Evolutionary conservation across 1,284 basidiomycete genomes (phyloP), one percentile per base, ranked within the genome.

Genomic region (Cystobasidium slooffiae): DNA sequence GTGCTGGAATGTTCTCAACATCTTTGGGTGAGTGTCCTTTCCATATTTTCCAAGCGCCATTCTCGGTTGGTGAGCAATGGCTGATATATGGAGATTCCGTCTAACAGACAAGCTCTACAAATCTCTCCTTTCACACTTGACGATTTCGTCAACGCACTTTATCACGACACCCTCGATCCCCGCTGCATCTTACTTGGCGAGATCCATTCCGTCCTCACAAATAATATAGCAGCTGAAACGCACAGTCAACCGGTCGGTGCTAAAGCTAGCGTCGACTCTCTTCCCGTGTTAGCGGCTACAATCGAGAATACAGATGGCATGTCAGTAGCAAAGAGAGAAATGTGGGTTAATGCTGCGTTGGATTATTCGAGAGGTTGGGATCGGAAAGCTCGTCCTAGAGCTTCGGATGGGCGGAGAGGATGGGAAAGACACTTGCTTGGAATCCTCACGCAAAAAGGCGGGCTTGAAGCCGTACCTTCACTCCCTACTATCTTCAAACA

Each of bases 41-140:
- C 47, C 75, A 46, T 59, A 46, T 59, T 58, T 10, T 24, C 24
- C 31, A 10, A 47, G 31, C 31, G 31, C 1, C 31, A 1, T 47
- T 16, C 20, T 6, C 18, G 24, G 49, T 10, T 39, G 43, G 18
- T 31, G 64, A 22, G 7, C 24, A n/a, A 6, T 14, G 31, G 49
- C 64, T 52, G 18, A 56, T 55, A 14, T 9, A 53, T 44, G 14
- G 51, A 18, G 52, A 1, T 49, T 43, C 5, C 16, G 39, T 24
- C 37, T 37, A 24, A 22, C 80, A 94, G 93, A 8, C 90, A 91
- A 86, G 90, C 94, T 1, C 85, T 99, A 16, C 88, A 90, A 76
- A 84, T 99, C 10, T 96, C 95, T n/a, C 85, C 90, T 10, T 93
- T 98, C 81, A 91, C 93, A 0, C 85, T 98, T 79, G 97, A 99